A percentile compares a stretch with the other conserved stretches of the same genome.
Evolutionary conservation across 2,329 filamentous ascomycete species (phyloP).

Genomic region (Nigrospora oryzae): DNA sequence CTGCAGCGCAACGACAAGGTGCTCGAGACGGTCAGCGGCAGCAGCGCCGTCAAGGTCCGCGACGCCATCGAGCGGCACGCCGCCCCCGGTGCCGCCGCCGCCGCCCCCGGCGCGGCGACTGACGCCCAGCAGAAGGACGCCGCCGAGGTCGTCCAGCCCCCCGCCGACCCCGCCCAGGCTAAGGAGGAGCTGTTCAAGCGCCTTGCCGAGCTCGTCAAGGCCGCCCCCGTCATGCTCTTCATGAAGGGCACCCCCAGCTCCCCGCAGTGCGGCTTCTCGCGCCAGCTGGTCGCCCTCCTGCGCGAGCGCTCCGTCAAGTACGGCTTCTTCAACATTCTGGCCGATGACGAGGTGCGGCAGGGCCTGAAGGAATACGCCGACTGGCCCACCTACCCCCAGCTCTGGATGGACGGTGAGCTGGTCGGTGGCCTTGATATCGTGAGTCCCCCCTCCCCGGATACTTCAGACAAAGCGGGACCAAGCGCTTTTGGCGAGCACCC

Average conservation of each 20-base stretch:
- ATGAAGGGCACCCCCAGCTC: conserved; percentile 92
- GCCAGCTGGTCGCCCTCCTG: conserved; percentile 79
- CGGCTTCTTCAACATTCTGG: conserved; percentile 98
- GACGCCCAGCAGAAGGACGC: conserved; percentile 19
- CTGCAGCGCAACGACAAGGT: conserved; percentile 68
- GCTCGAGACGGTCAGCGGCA: conserved; percentile 81
- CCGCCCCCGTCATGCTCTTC: conserved; percentile 95
- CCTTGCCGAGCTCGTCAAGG: conserved; percentile 79
- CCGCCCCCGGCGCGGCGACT: conserved; percentile 33
- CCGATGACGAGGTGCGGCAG: conserved; percentile 93
- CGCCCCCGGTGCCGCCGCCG: conserved; percentile 31
- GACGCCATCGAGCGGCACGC: conserved; percentile 79
- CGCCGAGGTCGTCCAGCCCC: conserved; percentile 19
- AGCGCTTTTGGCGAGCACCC: no score
- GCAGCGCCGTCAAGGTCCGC: conserved; percentile 78
- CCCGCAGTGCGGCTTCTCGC: conserved; percentile 87
- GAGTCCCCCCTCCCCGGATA: conserved; percentile 29
- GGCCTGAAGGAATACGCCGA: conserved; percentile 96
- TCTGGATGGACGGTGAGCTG: conserved; percentile 86
- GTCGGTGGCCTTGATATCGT: conserved; percentile 95
- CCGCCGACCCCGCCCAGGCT: conserved; percentile 43
- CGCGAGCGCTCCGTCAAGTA: conserved; percentile 90
- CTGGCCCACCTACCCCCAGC: conserved; percentile 94
- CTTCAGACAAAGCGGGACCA: no score
- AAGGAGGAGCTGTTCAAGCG: conserved; percentile 83